Base-by-base conservation (phyloP, 164 flowering plant genomes). In the Dillenia suffruticosa region DNA sequence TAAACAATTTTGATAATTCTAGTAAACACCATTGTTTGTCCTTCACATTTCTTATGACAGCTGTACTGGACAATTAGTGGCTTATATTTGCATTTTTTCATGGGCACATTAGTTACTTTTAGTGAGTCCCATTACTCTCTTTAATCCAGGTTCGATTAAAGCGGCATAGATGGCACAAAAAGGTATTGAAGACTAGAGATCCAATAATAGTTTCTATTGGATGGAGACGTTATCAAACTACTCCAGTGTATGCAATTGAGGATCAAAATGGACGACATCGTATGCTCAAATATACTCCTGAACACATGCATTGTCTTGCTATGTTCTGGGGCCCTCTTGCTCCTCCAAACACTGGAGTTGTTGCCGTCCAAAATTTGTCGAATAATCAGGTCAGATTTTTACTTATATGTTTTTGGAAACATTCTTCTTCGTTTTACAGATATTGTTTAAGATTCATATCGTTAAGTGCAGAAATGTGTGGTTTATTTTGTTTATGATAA, bases 271-370 rank as follows among this genome's bases (percentile, higher is more conserved):
- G 96, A 54, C 88, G 97, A 53, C 86, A 79, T 63, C 95, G 99
- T 49, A 88, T 89, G 96, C 88, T 89, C 7, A 94, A 94, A 69
- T 91, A 94, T 62, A 91, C 99, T 61, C 96, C 93, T 63, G 99
- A 94, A 57, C 99, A 91, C 77, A 87, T 85, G 96, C 97, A 92
- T 67, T 94, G 99, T 70, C 87, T 91, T 70, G 97, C 96, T 15
- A 86, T 81, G 89, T 89, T 94, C 67, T 94, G 93, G 92, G 99
- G 99, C 14, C 97, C 97, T 72, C 92, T 94, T 70, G 95, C 90
- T 24, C 96, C 99, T 65, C 89, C 92, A n/a, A 80, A 82, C 57
- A 81, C 96, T 40, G 99, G 97, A 49, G 75, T 89, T 15, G 78
- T 95, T 65, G 97, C 99, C 48, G 74, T 95, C 12, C 97, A 95